Base-by-base conservation (phyloP, 2,329 filamentous ascomycete species). In the Pseudogymnoascus sp. region DNA sequence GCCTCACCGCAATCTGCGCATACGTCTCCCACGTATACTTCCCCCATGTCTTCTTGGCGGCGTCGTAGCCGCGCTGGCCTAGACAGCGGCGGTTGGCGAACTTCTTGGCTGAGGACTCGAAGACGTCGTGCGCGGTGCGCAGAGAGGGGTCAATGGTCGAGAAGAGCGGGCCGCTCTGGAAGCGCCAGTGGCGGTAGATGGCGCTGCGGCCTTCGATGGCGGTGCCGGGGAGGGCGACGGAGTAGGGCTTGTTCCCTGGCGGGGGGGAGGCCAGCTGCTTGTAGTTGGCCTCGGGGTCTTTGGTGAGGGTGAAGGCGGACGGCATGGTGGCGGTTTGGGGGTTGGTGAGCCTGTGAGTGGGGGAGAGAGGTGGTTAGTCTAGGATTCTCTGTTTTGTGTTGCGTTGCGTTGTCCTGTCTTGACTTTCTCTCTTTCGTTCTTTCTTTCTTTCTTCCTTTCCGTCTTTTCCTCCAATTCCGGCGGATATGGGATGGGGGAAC, bases 11-110 rank as follows among this genome's bases (percentile, higher is more conserved):
- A n/a, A 93, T 83, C 65, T 95, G 86, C 70, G 81, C 82, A 72
- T 96, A 97, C 65, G 87, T 90, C 70, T 93, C 78, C 92, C 93
- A 97, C 65, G 87, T 82, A 74, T 89, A 99, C 68, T 85, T 84
- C 67, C 83, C 82, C 76, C 85, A 96, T 1, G 83, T 82, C 78
- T 92, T 88, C 60, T 86, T 90, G 38, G 77, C 78, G 2, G 88
- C 76, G 75, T 96, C 87, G 83, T 91, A 97, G 4, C 88, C 84
- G 67, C 95, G 86, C 74, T 84, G 84, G 64, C 95, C 95, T 65
- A 97, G 80, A 76, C 90, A 96, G 69, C 81, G 86, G 70, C 83
- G 83, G 71, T 85, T 88, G 57, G 89, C 84, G 63, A 80, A 79
- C 71, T 81, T 82, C 68, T 82, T 83, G 64, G 82, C 86, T 68